These are phyloP conservation scores for Podochytrium sp. DNA, from an alignment of 192 early-diverging fungal genomes.

Conservation along the genomic window DNA sequence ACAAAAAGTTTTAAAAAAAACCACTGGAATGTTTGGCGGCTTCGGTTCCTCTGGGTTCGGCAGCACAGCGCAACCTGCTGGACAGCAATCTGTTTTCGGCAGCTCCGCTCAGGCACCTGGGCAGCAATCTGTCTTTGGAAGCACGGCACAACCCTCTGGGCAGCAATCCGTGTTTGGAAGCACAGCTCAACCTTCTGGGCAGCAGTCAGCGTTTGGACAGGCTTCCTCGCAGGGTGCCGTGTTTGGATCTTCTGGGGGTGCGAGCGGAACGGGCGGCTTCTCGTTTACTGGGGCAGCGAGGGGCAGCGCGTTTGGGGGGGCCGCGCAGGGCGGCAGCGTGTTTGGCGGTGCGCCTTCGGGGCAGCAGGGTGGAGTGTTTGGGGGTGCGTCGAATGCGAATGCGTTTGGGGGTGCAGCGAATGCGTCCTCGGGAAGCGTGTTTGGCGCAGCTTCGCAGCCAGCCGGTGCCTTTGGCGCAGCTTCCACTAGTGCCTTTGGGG, in stretches of 20 bases:
- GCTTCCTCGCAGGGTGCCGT: background rate
- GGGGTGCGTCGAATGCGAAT: background rate
- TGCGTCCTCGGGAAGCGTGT: background rate
- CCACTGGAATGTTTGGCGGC: conserved; percentile 64
- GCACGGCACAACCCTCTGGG: background rate
- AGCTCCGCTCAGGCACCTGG: background rate
- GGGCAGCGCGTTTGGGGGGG: background rate
- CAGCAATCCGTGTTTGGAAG: background rate
- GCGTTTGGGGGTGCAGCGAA: background rate
- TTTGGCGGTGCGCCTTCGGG: background rate
- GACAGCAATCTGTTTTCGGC: background rate
- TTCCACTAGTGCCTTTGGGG: background rate
- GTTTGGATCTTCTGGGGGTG: background rate
- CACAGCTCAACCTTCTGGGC: background rate
- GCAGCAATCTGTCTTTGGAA: background rate
- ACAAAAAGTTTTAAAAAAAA: background rate
- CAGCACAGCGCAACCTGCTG: background rate
- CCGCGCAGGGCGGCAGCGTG: background rate
- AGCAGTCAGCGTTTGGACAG: background rate
- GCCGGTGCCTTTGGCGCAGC: background rate
- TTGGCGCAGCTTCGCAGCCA: background rate
- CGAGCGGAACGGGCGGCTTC: background rate
- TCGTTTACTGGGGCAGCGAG: background rate
- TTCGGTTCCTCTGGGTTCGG: background rate
- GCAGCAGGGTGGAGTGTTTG: background rate